Conservation (phyloP, 2,329 filamentous ascomycete genomes). For the Allantophomopsis lycopodina region DNA sequence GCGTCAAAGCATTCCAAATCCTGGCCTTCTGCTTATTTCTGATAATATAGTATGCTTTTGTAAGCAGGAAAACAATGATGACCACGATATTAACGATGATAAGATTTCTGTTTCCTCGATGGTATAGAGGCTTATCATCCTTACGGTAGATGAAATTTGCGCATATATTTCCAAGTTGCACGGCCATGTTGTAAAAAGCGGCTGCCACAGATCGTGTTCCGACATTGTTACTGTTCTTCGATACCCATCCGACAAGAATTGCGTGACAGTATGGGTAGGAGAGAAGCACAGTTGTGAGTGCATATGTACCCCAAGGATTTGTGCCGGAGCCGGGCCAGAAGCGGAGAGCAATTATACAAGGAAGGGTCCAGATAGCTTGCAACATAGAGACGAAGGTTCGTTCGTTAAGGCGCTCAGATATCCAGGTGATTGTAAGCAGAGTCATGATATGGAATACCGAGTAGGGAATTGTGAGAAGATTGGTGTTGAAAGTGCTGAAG, state of each 20-base stretch:
- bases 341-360: constrained; percentile 18
- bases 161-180: constrained; percentile 19
- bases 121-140: constrained; percentile 33
- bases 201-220: constrained; percentile 45
- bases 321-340: constrained; percentile 4
- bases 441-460: constrained; percentile 10
- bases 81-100: constrained; percentile 31
- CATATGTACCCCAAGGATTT: constrained; percentile 14
- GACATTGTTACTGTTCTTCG: constrained; percentile 24
- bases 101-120: constrained; percentile 36
- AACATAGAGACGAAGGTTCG: constrained; percentile 19
- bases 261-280: constrained; percentile 4
- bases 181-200: constrained; percentile 43
- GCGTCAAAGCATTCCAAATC: constrained; percentile 24
- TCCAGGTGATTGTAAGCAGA: constrained; percentile 28
- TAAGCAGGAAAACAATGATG: constrained; percentile 25
- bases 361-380: constrained; percentile 23
- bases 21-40: constrained; percentile 19
- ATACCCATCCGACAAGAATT: constrained; percentile 22
- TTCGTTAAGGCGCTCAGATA: constrained; percentile 25
- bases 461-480: constrained; percentile 8
- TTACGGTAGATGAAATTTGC: constrained; percentile 25
- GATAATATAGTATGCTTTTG: constrained; percentile 29
- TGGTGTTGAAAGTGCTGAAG: constrained; percentile 10
- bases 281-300: constrained; percentile 16